Percentiles rank a stretch among this genome's conserved stretches.
phyloP scores from a whole-genome alignment of 805 yeast species.

The Lachancea nothofagi region DNA sequence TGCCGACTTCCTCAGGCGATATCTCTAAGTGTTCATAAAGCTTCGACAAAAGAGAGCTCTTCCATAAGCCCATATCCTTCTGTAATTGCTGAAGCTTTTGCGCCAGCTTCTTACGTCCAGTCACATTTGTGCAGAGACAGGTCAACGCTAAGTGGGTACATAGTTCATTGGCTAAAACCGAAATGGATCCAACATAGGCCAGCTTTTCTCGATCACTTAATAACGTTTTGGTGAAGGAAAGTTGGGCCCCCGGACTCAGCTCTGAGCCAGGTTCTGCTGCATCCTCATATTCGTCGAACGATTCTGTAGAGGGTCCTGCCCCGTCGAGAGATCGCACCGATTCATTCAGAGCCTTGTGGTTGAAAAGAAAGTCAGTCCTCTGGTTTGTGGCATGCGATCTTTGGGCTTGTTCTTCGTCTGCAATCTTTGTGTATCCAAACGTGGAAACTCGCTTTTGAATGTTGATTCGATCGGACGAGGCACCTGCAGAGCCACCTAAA shows the following conservation, averaged over 20 bases:
- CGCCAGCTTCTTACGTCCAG: constrained; percentile 44
- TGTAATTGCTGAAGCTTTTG: constrained; percentile 61
- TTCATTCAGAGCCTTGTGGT: constrained; percentile 31
- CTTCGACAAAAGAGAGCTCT: constrained; percentile 60
- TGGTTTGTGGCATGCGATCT: constrained; percentile 52
- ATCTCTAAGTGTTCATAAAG: constrained; percentile 80
- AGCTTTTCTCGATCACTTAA: constrained; percentile 78
- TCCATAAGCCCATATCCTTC: constrained; percentile 80
- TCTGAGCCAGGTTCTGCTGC: constrained; percentile 41
- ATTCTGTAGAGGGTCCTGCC: constrained; percentile 21
- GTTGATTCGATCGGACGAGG: background rate
- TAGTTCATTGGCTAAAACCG: constrained; percentile 70
- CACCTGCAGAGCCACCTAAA: background rate
- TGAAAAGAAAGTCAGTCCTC: constrained; percentile 52
- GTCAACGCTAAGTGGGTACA: constrained; percentile 69
- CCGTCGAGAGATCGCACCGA: constrained; percentile 16
- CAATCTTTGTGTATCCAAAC: constrained; percentile 80
- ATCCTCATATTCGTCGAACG: constrained; percentile 29
- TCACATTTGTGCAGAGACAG: constrained; percentile 45
- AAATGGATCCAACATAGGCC: constrained; percentile 84
- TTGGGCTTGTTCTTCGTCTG: constrained; percentile 79
- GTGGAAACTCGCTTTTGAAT: constrained; percentile 27
- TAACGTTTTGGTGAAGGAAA: constrained; percentile 75
- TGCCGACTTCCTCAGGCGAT: constrained; percentile 64
- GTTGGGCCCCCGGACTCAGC: constrained; percentile 41